Conservation (phyloP, 768 basidiomycete genomes). For the Lentinula sp. region DNA sequence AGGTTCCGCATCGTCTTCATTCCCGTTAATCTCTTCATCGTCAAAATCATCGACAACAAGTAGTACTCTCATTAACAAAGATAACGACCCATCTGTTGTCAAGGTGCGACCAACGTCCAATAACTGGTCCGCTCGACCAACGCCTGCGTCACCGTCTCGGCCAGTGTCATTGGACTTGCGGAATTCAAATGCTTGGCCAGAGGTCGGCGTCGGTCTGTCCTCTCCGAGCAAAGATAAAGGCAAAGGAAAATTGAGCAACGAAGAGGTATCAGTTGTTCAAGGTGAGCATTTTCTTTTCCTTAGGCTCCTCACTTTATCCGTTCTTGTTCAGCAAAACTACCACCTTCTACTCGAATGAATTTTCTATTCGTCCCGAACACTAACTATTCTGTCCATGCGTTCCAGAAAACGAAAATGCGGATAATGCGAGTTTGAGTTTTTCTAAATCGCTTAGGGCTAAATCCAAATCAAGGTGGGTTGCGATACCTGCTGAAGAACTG, state of each 20-base stretch:
- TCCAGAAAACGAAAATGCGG: background rate
- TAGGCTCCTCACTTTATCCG: background rate
- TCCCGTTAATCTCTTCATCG: background rate
- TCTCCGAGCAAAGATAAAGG: background rate
- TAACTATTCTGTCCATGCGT: background rate
- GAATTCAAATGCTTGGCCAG: background rate
- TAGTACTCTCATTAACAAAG: background rate
- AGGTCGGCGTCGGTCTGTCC: background rate
- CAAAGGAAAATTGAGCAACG: background rate
- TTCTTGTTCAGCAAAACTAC: background rate
- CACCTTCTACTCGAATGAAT: background rate
- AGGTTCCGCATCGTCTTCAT: background rate
- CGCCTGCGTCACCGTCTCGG: background rate
- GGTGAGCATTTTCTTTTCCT: background rate
- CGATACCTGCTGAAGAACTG: constrained; percentile 2
- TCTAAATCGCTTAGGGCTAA: background rate
- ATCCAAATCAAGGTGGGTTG: constrained; percentile 5
- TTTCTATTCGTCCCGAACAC: background rate
- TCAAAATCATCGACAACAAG: background rate
- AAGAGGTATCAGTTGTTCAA: background rate
- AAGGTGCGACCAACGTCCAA: background rate
- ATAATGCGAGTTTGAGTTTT: background rate
- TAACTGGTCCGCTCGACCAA: background rate
- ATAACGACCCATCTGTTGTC: background rate
- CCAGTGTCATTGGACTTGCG: background rate